phyloP scores from a whole-genome alignment of 306 rosid species.

The Cucurbita ficifolia region DNA sequence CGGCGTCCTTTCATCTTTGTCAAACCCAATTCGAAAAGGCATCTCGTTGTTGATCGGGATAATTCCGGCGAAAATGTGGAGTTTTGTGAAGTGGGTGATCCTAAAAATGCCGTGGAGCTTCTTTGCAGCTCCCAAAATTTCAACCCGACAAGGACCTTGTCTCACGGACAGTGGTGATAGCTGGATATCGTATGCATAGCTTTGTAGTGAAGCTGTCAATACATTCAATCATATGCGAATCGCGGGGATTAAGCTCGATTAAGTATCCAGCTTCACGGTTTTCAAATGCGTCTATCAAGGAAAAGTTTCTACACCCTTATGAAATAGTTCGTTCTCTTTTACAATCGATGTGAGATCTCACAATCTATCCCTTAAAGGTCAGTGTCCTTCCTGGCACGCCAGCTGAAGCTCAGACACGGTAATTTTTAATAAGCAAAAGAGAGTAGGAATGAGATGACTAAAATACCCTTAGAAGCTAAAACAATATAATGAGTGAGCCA shows the following conservation, averaged over 20 bases:
- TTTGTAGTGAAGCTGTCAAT: slow-evolving; percentile 38
- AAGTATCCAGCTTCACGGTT: slow-evolving; percentile 50
- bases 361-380: neutral
- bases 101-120: neutral
- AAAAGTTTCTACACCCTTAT: slow-evolving; percentile 27
- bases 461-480: no score
- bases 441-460: neutral
- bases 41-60: neutral
- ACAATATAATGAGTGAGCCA: neutral
- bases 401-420: no score
- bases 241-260: slow-evolving; percentile 39
- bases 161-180: slow-evolving; percentile 56
- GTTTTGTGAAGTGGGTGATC: neutral
- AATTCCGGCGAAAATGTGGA: neutral
- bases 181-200: slow-evolving; percentile 19
- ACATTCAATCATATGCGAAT: slow-evolving; percentile 38
- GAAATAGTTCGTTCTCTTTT: slow-evolving; percentile 4
- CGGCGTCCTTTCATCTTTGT: neutral
- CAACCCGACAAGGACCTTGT: slow-evolving; percentile 30
- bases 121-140: neutral
- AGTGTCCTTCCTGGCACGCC: neutral
- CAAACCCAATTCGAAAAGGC: neutral
- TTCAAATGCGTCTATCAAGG: slow-evolving; percentile 49
- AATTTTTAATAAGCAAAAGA: neutral
- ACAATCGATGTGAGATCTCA: no score